Evolutionary conservation across 345 rosid species (phyloP).

Genomic region (Clarkia xantiana): DNA sequence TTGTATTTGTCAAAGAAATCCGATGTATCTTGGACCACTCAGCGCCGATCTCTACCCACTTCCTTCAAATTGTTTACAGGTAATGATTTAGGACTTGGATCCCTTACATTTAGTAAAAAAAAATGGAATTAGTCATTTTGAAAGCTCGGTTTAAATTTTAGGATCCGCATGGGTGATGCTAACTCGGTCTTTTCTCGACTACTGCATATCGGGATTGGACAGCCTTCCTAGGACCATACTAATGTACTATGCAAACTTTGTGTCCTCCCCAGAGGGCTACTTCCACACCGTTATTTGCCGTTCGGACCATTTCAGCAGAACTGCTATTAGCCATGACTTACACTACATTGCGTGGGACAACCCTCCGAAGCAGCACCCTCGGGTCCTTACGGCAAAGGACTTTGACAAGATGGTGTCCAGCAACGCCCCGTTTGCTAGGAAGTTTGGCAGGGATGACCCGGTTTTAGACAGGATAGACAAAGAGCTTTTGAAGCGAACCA

Average conservation of each 20-base stretch:
- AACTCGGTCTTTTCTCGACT: slow-evolving; percentile 54
- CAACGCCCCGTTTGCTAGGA: slow-evolving; percentile 79
- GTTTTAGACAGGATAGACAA: slow-evolving; percentile 70
- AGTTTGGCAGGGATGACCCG: slow-evolving; percentile 64
- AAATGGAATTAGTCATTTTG: neutral
- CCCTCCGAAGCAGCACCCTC: slow-evolving; percentile 91
- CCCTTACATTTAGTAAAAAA: neutral
- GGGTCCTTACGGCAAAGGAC: slow-evolving; percentile 45
- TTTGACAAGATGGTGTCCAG: slow-evolving; percentile 69
- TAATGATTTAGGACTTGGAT: slow-evolving; percentile 11
- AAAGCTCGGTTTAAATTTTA: slow-evolving; percentile 3
- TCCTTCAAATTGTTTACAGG: slow-evolving; percentile 85
- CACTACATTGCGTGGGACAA: slow-evolving; percentile 95
- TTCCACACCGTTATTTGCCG: slow-evolving; percentile 86
- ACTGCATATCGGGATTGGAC: slow-evolving; percentile 88
- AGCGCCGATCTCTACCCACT: slow-evolving; percentile 78
- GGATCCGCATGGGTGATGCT: slow-evolving; percentile 90
- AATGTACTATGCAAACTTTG: slow-evolving; percentile 72
- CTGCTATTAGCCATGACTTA: slow-evolving; percentile 68
- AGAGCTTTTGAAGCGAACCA: slow-evolving; percentile 50
- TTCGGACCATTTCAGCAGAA: slow-evolving; percentile 38
- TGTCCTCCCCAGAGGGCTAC: slow-evolving; percentile 95
- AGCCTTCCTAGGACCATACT: slow-evolving; percentile 70
- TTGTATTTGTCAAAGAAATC: slow-evolving; percentile 83
- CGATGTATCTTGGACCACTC: slow-evolving; percentile 74